Evolutionary conservation across 768 basidiomycete genomes (phyloP), one percentile per base, ranked within the genome.

Genomic region (Tulasnella calospora): DNA sequence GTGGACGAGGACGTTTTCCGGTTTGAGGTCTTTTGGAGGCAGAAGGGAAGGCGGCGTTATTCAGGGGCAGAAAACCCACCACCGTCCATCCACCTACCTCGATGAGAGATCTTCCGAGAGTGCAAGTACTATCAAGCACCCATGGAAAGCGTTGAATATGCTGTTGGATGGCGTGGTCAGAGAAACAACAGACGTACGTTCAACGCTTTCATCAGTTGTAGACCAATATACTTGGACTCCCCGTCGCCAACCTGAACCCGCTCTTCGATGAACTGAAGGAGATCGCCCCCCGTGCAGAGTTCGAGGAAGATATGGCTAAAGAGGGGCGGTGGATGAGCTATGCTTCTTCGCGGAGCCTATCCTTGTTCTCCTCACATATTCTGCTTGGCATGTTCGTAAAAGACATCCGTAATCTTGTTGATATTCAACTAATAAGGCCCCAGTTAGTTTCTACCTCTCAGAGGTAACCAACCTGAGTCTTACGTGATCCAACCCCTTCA

Each of bases 1-100:
- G 81, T 90, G 86, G 5, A 95, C 86, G 19, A 95, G 86, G 55
- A 95, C 92, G 80, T 95, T 95, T 85, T 95, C 94, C 36, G 94
- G 94, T 93, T 79, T 73, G 41, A 79, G 78, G 79, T 78, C 78
- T 79, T 36, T 46, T 17, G 21, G 2, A 21, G 21, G 77, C 1
- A 0, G 13, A 72, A 38, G 19, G 36, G 13, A 73, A 46, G 10
- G n/a, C 40, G 44, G 12, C 23, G 7, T 40, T 9, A n/a, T 36
- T 69, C 33, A 75, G 51, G 38, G 35, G 10, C 33, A 77, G 77
- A 27, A 19, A 10, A 40, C n/a, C n/a, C n/a, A n/a, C n/a, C n/a
- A n/a, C n/a, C n/a, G n/a, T n/a, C n/a, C n/a, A n/a, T 5, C 21
- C 8, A 51, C 55, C 13, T 23, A 80, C 78, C 79, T 40, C 79